Conservation (phyloP, 2,329 filamentous ascomycete species). For the Penicillium rolfsii region DNA sequence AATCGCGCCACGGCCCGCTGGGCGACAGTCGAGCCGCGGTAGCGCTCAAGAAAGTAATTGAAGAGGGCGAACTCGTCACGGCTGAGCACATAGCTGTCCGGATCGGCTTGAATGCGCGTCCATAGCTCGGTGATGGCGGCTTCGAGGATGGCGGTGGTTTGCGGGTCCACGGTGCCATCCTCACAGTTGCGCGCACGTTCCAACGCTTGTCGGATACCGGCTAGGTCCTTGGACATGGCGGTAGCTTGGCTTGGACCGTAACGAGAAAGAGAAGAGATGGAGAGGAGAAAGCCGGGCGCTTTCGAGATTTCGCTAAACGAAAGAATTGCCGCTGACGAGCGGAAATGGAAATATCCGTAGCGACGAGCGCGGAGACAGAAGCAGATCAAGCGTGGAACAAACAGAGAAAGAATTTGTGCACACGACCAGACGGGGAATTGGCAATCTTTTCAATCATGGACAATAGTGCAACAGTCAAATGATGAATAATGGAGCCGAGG, state of each 20-base stretch:
- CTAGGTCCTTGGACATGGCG: slow-evolving; percentile 34
- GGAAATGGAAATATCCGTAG: slow-evolving; percentile 3
- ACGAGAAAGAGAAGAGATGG: neutral
- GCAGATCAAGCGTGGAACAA: neutral
- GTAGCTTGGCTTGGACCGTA: slow-evolving; percentile 28
- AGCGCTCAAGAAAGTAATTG: slow-evolving; percentile 78
- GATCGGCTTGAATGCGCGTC: slow-evolving; percentile 66
- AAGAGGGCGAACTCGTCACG: slow-evolving; percentile 81
- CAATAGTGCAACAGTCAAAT: neutral
- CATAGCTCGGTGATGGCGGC: slow-evolving; percentile 66
- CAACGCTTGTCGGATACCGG: slow-evolving; percentile 67
- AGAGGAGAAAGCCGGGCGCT: neutral
- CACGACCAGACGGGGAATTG: slow-evolving; percentile 23
- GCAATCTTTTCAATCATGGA: slow-evolving; percentile 25
- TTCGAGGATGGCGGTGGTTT: slow-evolving; percentile 68
- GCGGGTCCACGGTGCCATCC: slow-evolving; percentile 65
- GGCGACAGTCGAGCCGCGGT: slow-evolving; percentile 56
- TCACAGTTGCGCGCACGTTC: slow-evolving; percentile 75
- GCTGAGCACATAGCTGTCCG: slow-evolving; percentile 71
- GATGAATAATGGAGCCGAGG: slow-evolving; percentile 23
- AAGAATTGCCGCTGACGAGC: slow-evolving; percentile 8
- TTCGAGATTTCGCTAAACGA: neutral
- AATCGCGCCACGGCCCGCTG: slow-evolving; percentile 59
- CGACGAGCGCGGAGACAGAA: slow-evolving; percentile 3
- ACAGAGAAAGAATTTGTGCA: slow-evolving; percentile 20